Percentiles rank a stretch among this genome's conserved stretches.
phyloP scores from a whole-genome alignment of 202 grass and related monocot genomes.

The Sporobolus alterniflorus region DNA sequence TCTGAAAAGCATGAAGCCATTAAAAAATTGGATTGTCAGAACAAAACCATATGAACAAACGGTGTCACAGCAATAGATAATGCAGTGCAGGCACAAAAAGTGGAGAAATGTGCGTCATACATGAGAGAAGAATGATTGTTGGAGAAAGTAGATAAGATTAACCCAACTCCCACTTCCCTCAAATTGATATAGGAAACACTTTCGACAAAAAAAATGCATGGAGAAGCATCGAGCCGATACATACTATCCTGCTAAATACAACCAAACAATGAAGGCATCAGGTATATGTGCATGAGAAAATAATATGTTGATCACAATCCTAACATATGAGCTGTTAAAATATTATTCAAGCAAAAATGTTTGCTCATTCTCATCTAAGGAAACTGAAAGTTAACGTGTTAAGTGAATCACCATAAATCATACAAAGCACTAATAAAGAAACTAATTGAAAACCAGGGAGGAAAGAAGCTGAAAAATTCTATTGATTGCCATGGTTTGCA shows the following conservation, averaged over 20 bases:
- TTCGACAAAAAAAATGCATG: constrained; percentile 44
- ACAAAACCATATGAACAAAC: no score
- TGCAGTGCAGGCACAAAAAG: no score
- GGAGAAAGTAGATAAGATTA: constrained; percentile 53
- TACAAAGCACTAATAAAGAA: background rate
- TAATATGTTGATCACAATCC: no score
- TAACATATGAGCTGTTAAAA: no score
- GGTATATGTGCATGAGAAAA: background rate
- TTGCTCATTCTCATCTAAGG: background rate
- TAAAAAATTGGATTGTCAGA: no score
- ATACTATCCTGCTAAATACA: constrained; percentile 59
- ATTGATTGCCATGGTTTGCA: constrained; percentile 27
- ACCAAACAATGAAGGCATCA: background rate
- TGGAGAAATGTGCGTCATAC: no score
- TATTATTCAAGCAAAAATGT: background rate
- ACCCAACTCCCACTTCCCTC: constrained; percentile 78
- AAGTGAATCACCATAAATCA: background rate
- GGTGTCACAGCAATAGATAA: no score
- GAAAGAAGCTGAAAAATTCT: background rate
- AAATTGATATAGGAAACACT: constrained; percentile 66
- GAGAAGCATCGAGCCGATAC: constrained; percentile 54
- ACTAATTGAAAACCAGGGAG: background rate
- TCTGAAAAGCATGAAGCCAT: no score
- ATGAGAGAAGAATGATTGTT: constrained; percentile 88
- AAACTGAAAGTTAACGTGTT: background rate